phyloP scores from a whole-genome alignment of 352 stramenopile species.

The Elongisporangium undulatum region DNA sequence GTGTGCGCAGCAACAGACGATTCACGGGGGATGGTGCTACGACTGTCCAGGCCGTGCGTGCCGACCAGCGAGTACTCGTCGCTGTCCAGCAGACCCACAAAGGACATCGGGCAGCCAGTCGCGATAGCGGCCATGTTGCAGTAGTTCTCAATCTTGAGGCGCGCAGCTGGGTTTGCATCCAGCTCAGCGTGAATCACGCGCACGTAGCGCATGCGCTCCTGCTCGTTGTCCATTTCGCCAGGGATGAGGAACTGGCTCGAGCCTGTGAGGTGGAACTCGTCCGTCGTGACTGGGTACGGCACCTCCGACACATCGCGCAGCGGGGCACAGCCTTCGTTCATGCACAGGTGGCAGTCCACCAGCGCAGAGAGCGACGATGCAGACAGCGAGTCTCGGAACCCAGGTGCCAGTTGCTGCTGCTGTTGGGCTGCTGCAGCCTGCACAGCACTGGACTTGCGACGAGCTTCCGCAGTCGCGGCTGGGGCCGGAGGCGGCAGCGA shows the following conservation, averaged over 20 bases:
- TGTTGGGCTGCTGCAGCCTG: slow-evolving; percentile 13
- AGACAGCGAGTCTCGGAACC: slow-evolving; percentile 31
- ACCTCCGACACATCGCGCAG: slow-evolving; percentile 48
- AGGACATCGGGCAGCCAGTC: slow-evolving; percentile 53
- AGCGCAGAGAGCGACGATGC: neutral
- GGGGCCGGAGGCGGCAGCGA: neutral
- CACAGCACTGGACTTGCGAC: slow-evolving; percentile 9
- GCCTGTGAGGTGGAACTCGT: slow-evolving; percentile 16
- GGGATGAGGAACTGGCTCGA: slow-evolving; percentile 36
- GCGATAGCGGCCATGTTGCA: slow-evolving; percentile 78
- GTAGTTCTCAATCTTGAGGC: slow-evolving; percentile 57
- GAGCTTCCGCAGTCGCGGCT: slow-evolving; percentile 10
- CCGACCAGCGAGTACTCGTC: slow-evolving; percentile 41
- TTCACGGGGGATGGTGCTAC: slow-evolving; percentile 20
- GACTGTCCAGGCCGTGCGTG: neutral
- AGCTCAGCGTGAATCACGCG: slow-evolving; percentile 36
- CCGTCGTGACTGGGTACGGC: slow-evolving; percentile 41
- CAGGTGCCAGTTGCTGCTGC: slow-evolving; percentile 8
- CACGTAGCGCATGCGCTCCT: slow-evolving; percentile 39
- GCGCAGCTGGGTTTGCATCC: slow-evolving; percentile 27
- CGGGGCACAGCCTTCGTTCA: slow-evolving; percentile 53
- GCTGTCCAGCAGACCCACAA: slow-evolving; percentile 58
- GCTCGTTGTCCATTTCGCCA: slow-evolving; percentile 50
- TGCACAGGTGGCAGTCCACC: slow-evolving; percentile 44
- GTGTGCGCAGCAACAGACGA: slow-evolving; percentile 61